A percentile compares a stretch with the other conserved stretches of the same genome.
Conservation (phyloP, 179 eudicot species). For the Drosera spatulata region DNA sequence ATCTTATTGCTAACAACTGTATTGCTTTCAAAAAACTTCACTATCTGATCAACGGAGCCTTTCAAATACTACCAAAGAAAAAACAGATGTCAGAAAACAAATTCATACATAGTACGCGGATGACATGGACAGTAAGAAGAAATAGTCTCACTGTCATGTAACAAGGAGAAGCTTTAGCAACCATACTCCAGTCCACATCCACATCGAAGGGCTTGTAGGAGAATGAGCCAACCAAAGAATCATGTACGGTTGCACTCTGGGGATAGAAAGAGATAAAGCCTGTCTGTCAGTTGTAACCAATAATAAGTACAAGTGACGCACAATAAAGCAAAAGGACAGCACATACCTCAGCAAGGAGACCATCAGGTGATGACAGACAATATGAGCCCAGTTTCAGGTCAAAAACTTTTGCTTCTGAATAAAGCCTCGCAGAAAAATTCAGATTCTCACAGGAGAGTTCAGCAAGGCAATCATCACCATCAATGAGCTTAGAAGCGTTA, state of each 20-base stretch:
- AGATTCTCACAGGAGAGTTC: slow-evolving; percentile 89
- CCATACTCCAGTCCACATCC: slow-evolving; percentile 92
- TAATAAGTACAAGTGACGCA: neutral
- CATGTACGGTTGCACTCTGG: slow-evolving; percentile 81
- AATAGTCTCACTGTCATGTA: slow-evolving; percentile 67
- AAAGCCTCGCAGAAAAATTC: slow-evolving; percentile 64
- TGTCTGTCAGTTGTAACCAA: slow-evolving; percentile 2
- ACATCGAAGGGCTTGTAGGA: slow-evolving; percentile 81
- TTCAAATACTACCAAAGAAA: slow-evolving; percentile 69
- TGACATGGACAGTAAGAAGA: slow-evolving; percentile 4
- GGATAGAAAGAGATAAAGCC: slow-evolving; percentile 8
- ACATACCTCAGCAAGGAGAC: slow-evolving; percentile 84
- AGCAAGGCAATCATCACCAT: slow-evolving; percentile 54
- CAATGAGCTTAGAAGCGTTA: slow-evolving; percentile 84
- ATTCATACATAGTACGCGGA: neutral
- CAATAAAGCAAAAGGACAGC: slow-evolving; percentile 3
- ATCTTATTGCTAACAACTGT: slow-evolving; percentile 68
- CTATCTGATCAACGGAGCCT: slow-evolving; percentile 72
- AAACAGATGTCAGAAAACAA: slow-evolving; percentile 10
- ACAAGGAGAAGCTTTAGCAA: slow-evolving; percentile 96
- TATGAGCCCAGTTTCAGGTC: slow-evolving; percentile 93
- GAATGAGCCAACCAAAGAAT: slow-evolving; percentile 75
- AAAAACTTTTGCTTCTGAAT: slow-evolving; percentile 70
- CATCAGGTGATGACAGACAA: slow-evolving; percentile 77
- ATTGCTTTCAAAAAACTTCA: slow-evolving; percentile 73